Evolutionary conservation across 2,329 filamentous ascomycete species (phyloP), one percentile per base, ranked within the genome.

Genomic region (Plectosphaerella cucumerina): DNA sequence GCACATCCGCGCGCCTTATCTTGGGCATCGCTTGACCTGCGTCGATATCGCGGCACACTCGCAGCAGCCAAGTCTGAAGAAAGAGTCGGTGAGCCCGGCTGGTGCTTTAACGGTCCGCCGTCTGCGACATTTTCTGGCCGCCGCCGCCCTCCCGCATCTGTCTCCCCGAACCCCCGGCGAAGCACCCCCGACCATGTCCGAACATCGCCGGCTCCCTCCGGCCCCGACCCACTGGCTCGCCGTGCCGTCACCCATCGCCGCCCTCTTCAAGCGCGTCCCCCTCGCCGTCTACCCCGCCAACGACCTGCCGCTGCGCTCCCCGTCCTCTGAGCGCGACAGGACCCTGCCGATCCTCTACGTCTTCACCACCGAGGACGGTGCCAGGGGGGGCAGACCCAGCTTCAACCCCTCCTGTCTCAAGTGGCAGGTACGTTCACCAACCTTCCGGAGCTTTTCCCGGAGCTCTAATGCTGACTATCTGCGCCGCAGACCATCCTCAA

Each of bases 321-420:
- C 74, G 31, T 71, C 62, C 48, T 64, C 71, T 49, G 57, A 59
- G 54, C 23, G 21, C n/a, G 18, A 23, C 21, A 22, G 47, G 18
- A 54, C 65, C 18, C 65, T 73, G 6, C 75, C 80, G 55, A 77
- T 82, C 10, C 75, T 99, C 9, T 91, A 91, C 67, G 76, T 96
- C 51, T 97, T 97, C 69, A 80, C 82, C 53, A 82, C 78, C 14
- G 73, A 81, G 1, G 71, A 78, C n/a, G 86, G 83, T 60, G 87
- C 84, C 33, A 66, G 68, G 50, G 64, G 64, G 37, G 84, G 84
- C 5, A 71, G 75, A 26, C 88, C 91, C 22, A 95, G 90, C 57
- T 96, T 87, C 72, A 97, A 97, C 66, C 94, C 94, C 11, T 84
- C 85, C 52, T 99, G 94, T 74, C 76, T 97, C 63, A 96, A 93